These are phyloP conservation scores for Yarrowia keelungensis DNA, from an alignment of 805 yeast genomes.

Conservation along the genomic window DNA sequence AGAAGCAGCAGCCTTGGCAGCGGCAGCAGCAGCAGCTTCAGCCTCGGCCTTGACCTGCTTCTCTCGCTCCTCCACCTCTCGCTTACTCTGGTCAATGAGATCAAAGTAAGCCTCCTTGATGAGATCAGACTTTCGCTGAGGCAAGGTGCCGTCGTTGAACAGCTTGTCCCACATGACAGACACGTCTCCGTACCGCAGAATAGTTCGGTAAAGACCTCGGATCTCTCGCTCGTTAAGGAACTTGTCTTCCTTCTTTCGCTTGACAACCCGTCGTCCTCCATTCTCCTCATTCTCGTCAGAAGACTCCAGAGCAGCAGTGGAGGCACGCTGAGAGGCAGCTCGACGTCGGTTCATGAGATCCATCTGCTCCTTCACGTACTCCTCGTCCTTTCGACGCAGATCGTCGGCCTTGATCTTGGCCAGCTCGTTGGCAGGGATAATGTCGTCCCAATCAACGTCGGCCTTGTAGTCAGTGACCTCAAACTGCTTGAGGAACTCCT, in stretches of 20 bases:
- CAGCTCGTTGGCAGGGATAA: conserved; percentile 93
- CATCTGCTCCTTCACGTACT: conserved; percentile 84
- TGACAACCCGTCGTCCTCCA: conserved; percentile 49
- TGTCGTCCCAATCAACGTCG: conserved; percentile 98
- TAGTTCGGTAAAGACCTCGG: conserved; percentile 82
- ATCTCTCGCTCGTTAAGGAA: conserved; percentile 81
- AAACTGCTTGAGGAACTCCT: conserved; percentile 94
- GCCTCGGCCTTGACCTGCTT: conserved; percentile 47
- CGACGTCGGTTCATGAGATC: conserved; percentile 84
- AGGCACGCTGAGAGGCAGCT: conserved; percentile 54
- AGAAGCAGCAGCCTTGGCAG: conserved; percentile 48
- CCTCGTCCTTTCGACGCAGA: conserved; percentile 83
- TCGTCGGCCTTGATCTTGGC: conserved; percentile 90
- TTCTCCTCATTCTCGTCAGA: conserved; percentile 54
- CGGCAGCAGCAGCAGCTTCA: conserved; percentile 44
- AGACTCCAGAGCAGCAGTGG: conserved; percentile 55
- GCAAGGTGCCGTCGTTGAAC: conserved; percentile 86
- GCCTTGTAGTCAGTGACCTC: conserved; percentile 99
- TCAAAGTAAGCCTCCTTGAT: conserved; percentile 80
- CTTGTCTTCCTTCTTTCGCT: conserved; percentile 53
- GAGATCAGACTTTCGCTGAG: conserved; percentile 81
- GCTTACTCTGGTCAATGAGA: conserved; percentile 65
- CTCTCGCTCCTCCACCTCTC: conserved; percentile 62
- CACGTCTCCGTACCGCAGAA: conserved; percentile 82
- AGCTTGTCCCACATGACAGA: conserved; percentile 77